Percentiles rank a stretch among this genome's conserved stretches.
phyloP scores from a whole-genome alignment of 768 basidiomycete species.

The Strobilomyces confusus region DNA sequence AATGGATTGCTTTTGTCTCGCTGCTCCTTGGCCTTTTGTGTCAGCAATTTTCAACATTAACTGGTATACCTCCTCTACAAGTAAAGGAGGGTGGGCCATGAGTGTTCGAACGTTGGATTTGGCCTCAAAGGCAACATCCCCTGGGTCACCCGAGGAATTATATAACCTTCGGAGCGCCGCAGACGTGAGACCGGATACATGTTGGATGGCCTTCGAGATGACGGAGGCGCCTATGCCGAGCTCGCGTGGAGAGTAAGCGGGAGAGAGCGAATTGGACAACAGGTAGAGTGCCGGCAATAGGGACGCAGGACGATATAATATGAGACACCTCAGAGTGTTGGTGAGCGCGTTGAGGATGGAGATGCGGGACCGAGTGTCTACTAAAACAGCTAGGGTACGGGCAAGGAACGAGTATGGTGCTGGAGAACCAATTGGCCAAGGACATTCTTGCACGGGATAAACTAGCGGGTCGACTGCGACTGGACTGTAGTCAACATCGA shows the following conservation, averaged over 20 bases:
- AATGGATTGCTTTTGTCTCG: constrained; percentile 69
- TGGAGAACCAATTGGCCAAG: constrained; percentile 36
- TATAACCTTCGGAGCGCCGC: constrained; percentile 61
- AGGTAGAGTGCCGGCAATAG: constrained; percentile 77
- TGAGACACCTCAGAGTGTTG: constrained; percentile 70
- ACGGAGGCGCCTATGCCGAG: constrained; percentile 66
- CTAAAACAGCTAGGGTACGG: constrained; percentile 56
- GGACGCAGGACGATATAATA: constrained; percentile 60
- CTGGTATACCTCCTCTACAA: constrained; percentile 61
- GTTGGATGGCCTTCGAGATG: constrained; percentile 66
- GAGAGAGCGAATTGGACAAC: constrained; percentile 74
- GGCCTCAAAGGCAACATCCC: constrained; percentile 84
- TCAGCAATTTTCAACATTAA: constrained; percentile 62
- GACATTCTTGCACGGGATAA: constrained; percentile 41
- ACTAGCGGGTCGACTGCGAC: constrained; percentile 43
- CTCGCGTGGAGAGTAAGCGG: constrained; percentile 69
- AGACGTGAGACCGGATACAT: constrained; percentile 62
- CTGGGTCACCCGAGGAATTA: constrained; percentile 74
- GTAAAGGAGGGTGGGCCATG: constrained; percentile 64
- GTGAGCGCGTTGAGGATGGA: constrained; percentile 63
- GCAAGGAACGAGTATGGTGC: constrained; percentile 73
- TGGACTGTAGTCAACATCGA: constrained; percentile 26
- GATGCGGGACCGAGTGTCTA: constrained; percentile 69
- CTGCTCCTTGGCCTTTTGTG: constrained; percentile 72
- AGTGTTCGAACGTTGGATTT: constrained; percentile 74